Evolutionary conservation across 2,329 filamentous ascomycete genomes (phyloP).

Genomic region (Daldinia sp.): DNA sequence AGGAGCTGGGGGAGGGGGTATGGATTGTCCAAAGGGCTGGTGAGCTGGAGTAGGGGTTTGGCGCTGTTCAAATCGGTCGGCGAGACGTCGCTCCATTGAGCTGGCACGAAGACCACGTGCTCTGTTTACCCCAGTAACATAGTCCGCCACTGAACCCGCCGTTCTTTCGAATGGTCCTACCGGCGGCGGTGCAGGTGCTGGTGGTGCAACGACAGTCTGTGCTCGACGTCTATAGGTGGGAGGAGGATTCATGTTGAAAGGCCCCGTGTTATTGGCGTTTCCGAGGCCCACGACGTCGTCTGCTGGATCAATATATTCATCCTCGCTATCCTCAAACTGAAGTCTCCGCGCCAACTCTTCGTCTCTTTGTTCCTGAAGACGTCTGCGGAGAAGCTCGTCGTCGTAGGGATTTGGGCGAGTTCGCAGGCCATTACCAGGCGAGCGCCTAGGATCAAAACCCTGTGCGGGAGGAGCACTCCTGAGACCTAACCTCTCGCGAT

Average conservation of each 20-base stretch:
- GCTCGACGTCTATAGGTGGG: constrained; percentile 65
- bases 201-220: constrained; percentile 54
- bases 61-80: constrained; percentile 63
- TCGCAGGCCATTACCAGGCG: constrained; percentile 46
- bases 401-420: constrained; percentile 57
- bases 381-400: constrained; percentile 61
- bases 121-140: constrained; percentile 59
- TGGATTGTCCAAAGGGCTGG: constrained; percentile 45
- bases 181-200: constrained; percentile 50
- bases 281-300: constrained; percentile 59
- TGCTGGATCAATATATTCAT: constrained; percentile 53
- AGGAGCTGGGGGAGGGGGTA: constrained; percentile 46
- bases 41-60: constrained; percentile 47
- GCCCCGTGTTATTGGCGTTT: constrained; percentile 59
- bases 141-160: constrained; percentile 54
- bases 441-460: constrained; percentile 30
- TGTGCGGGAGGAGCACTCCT: constrained; percentile 47
- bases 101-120: constrained; percentile 57
- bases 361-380: constrained; percentile 62
- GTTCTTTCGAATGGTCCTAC: constrained; percentile 53
- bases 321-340: constrained; percentile 54
- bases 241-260: constrained; percentile 70
- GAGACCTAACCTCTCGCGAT: constrained; percentile 53
- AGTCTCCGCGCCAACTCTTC: constrained; percentile 56
- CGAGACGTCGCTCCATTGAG: constrained; percentile 64